Base-by-base conservation (phyloP, 2,329 filamentous ascomycete species). In the Gyromitra esculenta region DNA sequence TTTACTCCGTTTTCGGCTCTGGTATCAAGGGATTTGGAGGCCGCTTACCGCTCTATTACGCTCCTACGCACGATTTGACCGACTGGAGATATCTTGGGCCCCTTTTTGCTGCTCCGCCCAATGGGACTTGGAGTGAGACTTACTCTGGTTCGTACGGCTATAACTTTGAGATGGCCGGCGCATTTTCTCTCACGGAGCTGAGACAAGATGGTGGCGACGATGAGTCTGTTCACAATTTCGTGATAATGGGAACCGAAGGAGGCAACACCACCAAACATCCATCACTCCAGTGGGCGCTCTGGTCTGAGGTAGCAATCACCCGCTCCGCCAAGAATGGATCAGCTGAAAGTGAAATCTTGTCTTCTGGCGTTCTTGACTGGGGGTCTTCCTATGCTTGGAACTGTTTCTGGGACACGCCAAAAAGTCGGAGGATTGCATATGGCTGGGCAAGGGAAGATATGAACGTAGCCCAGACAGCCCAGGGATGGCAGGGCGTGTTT, bases 151-250 rank as follows among this genome's bases (percentile, higher is more conserved):
- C 81, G 0, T 85, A 82, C 78, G 84, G 84, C 0, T 86, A 82
- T 81, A 87, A 87, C 76, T 86, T 85, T 54, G 85, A 87, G 78
- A 84, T 85, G 9, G 81, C 77, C 21, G 86, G 86, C 52, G 76
- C 85, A 15, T 85, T 86, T 78, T 80, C 82, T 13, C 79, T 86
- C 31, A 41, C 43, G 9, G 65, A 41, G 48, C 3, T 50, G 6
- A 31, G 0, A 9, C 13, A 37, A 25, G 1, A 56, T 15, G 72
- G 65, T 3, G 57, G 48, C 39, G 57, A 82, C 21, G 72, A 82
- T 3, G 84, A 64, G 39, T 54, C 57, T 2, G 21, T 48, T 7
- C 76, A 74, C 41, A 60, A 71, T 21, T 77, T 66, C 15, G 45
- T 71, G 1, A 65, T 70, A 9, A 71, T 75, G 69, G 73, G 78